These are phyloP conservation scores for Tetracladium maxilliforme DNA, from an alignment of 2,329 filamentous ascomycete species.

Conservation along the genomic window DNA sequence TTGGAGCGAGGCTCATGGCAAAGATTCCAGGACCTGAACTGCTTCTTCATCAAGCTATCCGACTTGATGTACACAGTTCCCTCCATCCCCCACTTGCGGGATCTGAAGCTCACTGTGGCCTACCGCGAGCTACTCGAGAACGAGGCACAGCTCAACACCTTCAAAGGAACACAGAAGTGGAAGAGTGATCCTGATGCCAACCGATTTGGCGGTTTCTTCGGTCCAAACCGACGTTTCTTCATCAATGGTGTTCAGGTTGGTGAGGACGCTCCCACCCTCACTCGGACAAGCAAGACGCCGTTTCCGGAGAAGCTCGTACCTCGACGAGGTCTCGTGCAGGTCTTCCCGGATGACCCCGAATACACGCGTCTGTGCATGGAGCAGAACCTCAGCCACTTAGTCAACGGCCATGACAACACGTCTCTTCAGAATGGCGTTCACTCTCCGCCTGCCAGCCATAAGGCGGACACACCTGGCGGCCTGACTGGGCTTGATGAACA, in stretches of 20 bases:
- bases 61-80: constrained; percentile 46
- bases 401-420: too few relatives aligned
- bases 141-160: constrained; percentile 4
- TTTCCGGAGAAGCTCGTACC: constrained; percentile 40
- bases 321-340: constrained; percentile 36
- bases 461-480: too few relatives aligned
- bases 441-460: too few relatives aligned
- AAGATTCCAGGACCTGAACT: constrained; percentile 40
- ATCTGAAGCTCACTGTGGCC: constrained; percentile 37
- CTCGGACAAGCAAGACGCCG: constrained; percentile 33
- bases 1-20: too few relatives aligned
- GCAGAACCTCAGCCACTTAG: constrained; percentile 39
- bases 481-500: too few relatives aligned
- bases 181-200: constrained; percentile 39
- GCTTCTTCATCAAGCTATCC: constrained; percentile 57
- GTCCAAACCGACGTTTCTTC: constrained; percentile 42
- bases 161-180: constrained; percentile 28
- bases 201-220: constrained; percentile 35
- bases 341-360: constrained; percentile 39
- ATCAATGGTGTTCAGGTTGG: constrained; percentile 36
- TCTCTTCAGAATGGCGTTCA: too few relatives aligned
- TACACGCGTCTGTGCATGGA: constrained; percentile 38
- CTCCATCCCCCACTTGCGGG: constrained; percentile 40
- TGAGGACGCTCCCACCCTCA: constrained; percentile 31
- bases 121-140: constrained; percentile 32